phyloP scores from a whole-genome alignment of 2,329 filamentous ascomycete genomes.

The Pyricularia sp. region DNA sequence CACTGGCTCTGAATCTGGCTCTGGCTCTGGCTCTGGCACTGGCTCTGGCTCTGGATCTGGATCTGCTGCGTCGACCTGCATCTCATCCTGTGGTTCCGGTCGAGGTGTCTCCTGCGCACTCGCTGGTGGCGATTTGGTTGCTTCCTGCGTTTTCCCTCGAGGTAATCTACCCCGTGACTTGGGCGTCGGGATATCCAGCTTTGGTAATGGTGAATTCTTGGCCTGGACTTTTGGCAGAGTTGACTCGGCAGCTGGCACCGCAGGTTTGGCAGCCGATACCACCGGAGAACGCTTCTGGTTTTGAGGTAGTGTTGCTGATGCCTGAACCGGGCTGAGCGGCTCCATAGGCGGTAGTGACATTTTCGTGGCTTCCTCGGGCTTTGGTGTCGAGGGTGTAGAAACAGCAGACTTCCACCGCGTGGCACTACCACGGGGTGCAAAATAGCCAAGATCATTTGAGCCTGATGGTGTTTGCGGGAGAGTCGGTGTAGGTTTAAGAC shows the following conservation, averaged over 20 bases:
- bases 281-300: neutral
- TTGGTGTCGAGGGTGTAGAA: slow-evolving; percentile 45
- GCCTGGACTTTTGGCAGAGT: slow-evolving; percentile 5
- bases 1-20: slow-evolving; percentile 12
- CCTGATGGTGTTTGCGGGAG: slow-evolving; percentile 11
- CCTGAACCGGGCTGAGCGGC: slow-evolving; percentile 41
- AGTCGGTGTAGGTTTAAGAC: slow-evolving; percentile 5
- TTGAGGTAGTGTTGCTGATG: slow-evolving; percentile 21
- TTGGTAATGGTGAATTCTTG: slow-evolving; percentile 17
- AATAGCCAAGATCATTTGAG: neutral
- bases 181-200: slow-evolving; percentile 10
- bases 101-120: neutral
- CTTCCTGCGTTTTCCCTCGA: slow-evolving; percentile 5
- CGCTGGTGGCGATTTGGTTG: neutral
- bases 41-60: slow-evolving; percentile 15
- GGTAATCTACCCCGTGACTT: neutral
- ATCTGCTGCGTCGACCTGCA: slow-evolving; percentile 22
- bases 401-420: slow-evolving; percentile 44
- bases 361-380: slow-evolving; percentile 21
- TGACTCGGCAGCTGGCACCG: neutral
- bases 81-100: slow-evolving; percentile 17
- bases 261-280: neutral
- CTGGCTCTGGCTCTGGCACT: neutral
- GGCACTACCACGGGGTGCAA: slow-evolving; percentile 21
- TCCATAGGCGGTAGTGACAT: slow-evolving; percentile 42